A percentile compares a stretch with the other conserved stretches of the same genome.
phyloP scores from a whole-genome alignment of 805 yeast genomes.

The Schwanniomyces yamadae region DNA sequence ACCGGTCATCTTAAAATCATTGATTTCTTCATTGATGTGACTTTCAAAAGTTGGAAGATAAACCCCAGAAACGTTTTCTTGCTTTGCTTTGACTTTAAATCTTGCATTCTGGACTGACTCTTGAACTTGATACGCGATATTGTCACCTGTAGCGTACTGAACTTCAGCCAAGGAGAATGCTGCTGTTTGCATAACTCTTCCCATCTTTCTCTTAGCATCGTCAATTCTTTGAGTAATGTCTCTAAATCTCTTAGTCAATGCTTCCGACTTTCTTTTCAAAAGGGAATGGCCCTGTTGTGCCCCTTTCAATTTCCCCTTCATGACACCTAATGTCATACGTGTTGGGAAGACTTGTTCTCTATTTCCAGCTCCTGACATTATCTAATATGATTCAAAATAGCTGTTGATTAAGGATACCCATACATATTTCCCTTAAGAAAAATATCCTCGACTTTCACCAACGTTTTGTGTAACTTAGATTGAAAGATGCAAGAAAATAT shows the following conservation, averaged over 20 bases:
- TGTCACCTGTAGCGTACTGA: slow-evolving; percentile 95
- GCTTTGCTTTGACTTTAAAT: slow-evolving; percentile 85
- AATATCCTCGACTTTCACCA: neutral
- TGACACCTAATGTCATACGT: slow-evolving; percentile 92
- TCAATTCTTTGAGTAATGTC: slow-evolving; percentile 93
- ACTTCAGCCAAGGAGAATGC: slow-evolving; percentile 97
- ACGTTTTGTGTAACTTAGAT: slow-evolving; percentile 1
- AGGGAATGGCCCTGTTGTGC: slow-evolving; percentile 96
- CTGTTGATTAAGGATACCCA: slow-evolving; percentile 2
- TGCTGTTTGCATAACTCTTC: slow-evolving; percentile 96
- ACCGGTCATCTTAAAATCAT: slow-evolving; percentile 95
- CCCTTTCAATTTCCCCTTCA: slow-evolving; percentile 95
- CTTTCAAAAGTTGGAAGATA: slow-evolving; percentile 90
- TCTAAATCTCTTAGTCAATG: slow-evolving; percentile 92
- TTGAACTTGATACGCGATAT: slow-evolving; percentile 92
- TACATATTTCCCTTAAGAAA: neutral
- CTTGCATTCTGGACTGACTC: slow-evolving; percentile 90
- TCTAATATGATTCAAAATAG: neutral
- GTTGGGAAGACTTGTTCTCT: slow-evolving; percentile 98
- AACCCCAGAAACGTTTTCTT: slow-evolving; percentile 96
- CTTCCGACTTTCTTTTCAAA: slow-evolving; percentile 93
- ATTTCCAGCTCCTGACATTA: slow-evolving; percentile 66
- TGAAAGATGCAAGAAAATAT: neutral
- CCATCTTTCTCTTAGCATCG: slow-evolving; percentile 96
- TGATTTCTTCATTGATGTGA: slow-evolving; percentile 76